Conservation (phyloP, 495 filamentous ascomycete species). For the Penicillium riverlandense region DNA sequence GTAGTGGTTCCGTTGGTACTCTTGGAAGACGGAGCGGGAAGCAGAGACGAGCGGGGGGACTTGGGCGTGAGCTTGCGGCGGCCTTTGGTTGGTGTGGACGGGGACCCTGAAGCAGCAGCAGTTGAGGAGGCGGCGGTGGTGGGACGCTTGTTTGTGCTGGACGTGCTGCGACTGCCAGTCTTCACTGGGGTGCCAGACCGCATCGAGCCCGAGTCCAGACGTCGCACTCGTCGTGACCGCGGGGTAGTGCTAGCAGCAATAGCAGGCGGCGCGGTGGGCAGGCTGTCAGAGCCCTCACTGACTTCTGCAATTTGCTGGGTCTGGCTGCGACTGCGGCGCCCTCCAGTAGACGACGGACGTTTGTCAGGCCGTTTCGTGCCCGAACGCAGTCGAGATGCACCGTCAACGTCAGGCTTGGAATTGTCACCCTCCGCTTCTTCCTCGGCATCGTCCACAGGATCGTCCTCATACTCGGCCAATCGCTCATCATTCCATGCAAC, state of each 20-base stretch:
- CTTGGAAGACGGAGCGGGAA: conserved; percentile 12
- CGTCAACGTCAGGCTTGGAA: conserved; percentile 9
- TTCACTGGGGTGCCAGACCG: conserved; percentile 18
- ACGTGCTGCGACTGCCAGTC: conserved; percentile 8
- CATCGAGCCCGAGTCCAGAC: conserved; percentile 19
- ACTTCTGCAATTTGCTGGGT: conserved; percentile 6
- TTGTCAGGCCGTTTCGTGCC: conserved; percentile 13
- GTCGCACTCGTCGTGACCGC: conserved; percentile 29
- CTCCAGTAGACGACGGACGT: conserved; percentile 14
- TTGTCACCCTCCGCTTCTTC: conserved; percentile 5
- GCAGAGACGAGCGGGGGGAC: conserved; percentile 21
- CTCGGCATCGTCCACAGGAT: conserved; percentile 9
- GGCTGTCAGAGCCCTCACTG: conserved; percentile 4
- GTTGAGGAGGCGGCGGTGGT: conserved; percentile 4
- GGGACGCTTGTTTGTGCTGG: conserved; percentile 13
- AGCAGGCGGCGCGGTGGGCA: conserved; percentile 10
- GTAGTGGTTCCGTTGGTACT: neutral
- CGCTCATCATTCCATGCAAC: conserved; percentile 40
- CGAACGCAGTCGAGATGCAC: conserved; percentile 4
- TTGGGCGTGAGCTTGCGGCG: conserved; percentile 37
- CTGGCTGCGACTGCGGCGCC: conserved; percentile 21
- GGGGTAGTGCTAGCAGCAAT: conserved; percentile 23
- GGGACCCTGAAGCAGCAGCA: neutral
- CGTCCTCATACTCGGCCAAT: conserved; percentile 27
- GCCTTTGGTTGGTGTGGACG: conserved; percentile 23